Percentiles rank a stretch among this genome's conserved stretches.
phyloP scores from a whole-genome alignment of 257 asterid species.

The Solanum dulcamara region DNA sequence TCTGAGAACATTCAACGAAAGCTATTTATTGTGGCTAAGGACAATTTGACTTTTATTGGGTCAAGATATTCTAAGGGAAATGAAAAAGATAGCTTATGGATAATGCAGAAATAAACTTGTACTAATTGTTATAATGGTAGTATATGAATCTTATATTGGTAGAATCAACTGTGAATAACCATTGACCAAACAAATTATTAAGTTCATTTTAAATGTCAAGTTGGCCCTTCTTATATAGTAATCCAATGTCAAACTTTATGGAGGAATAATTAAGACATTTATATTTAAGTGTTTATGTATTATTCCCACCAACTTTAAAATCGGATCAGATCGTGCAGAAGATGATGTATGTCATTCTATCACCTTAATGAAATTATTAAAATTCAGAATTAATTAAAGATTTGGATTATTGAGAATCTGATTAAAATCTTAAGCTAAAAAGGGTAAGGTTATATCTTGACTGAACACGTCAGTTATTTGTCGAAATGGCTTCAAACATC shows the following conservation, averaged over 20 bases:
- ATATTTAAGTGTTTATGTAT: not conserved
- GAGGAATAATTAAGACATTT: not conserved
- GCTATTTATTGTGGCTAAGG: not conserved
- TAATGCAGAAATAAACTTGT: not conserved
- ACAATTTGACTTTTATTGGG: constrained; percentile 2
- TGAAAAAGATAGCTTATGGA: not conserved
- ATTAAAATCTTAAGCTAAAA: not conserved
- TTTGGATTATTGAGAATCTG: not conserved
- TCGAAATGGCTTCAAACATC: not conserved
- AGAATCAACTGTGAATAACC: not conserved
- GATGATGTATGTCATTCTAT: not conserved
- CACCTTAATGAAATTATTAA: not conserved
- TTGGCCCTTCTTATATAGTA: not conserved
- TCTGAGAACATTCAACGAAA: not conserved
- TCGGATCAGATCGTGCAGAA: not conserved
- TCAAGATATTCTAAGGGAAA: not conserved
- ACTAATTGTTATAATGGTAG: not conserved
- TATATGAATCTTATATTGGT: not conserved
- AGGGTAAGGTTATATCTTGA: not conserved
- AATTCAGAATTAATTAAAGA: not conserved
- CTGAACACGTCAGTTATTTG: not conserved
- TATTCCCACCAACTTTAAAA: not conserved
- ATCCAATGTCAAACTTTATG: not conserved
- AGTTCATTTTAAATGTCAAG: not conserved
- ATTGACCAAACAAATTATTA: not conserved